Evolutionary conservation across 495 filamentous ascomycete species (phyloP), one percentile per base, ranked within the genome.

Genomic region (Astrothelium macrocarpum): DNA sequence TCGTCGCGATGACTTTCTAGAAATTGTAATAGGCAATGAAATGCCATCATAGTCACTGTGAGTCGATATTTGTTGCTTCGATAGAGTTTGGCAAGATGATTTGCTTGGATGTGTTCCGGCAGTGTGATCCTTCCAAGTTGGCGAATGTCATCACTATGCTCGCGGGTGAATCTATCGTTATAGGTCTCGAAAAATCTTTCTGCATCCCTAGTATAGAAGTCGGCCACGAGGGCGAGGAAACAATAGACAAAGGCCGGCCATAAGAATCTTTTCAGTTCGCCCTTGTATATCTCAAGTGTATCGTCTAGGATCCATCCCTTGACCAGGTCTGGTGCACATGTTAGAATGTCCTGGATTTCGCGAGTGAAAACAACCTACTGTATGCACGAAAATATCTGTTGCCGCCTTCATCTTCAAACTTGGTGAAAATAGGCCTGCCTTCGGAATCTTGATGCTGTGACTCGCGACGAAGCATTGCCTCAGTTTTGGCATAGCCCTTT

Each of bases 201-300:
- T 16, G 84, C 84, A 59, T 95, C 90, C 39, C 81, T 82, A 23
- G 79, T 75, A 66, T 87, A 88, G 64, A 82, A 85, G 12, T 90
- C 85, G n/a, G 76, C 77, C n/a, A 92, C 81, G 56, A 96, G 85
- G 66, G 90, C 83, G 7, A 97, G 75, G 70, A 89, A 96, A 0
- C 91, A 94, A 75, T 98, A 93, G 25, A 96, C 88, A 70, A 97
- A 97, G 0, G 95, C 76, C 1, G 94, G 95, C 89, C 91, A 98
- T 29, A 93, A 78, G 12, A 97, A 78, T 49, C 92, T 89, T 60
- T 80, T 76, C 0, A 98, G 81, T 73, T 97, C 94, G n/a, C 90
- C 89, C 80, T 96, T 96, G 81, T 97, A 97, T 28, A 97, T 81
- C 66, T 96, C 91, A 4, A 98, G 80, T 59, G 87, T 90, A 66